Percentiles rank a stretch among this genome's conserved stretches.
phyloP scores from a whole-genome alignment of 2,329 filamentous ascomycete species.

The Penicillium sp. region DNA sequence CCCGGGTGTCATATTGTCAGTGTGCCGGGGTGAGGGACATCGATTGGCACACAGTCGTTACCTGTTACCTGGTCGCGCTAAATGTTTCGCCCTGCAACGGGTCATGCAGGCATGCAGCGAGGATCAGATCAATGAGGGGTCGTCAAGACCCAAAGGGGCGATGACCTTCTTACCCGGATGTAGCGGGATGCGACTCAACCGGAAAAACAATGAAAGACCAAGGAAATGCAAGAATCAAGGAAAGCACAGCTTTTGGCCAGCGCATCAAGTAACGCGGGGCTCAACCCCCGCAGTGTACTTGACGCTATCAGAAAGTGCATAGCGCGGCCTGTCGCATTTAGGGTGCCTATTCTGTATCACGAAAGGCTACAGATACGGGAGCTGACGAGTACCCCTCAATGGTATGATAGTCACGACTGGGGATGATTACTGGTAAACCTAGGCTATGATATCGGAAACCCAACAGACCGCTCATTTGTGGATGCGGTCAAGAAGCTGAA shows the following conservation, averaged over 20 bases:
- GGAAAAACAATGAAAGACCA: conserved; percentile 11
- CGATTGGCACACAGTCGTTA: conserved; percentile 1
- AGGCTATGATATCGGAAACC: not conserved
- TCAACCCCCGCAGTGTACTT: conserved; percentile 17
- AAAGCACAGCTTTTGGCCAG: conserved; percentile 13
- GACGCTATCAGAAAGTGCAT: conserved; percentile 5
- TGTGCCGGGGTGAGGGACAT: not conserved
- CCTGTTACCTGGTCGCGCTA: conserved; percentile 3
- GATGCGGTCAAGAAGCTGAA: conserved; percentile 1
- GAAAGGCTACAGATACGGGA: conserved; percentile 14
- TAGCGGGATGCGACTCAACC: not conserved
- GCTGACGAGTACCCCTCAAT: conserved; percentile 1
- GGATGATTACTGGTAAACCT: not conserved
- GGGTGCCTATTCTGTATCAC: conserved; percentile 4
- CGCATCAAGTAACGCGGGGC: conserved; percentile 16
- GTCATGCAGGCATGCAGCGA: not conserved
- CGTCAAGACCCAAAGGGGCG: not conserved
- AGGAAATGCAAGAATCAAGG: not conserved
- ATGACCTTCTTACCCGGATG: not conserved
- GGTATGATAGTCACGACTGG: not conserved
- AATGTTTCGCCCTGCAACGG: not conserved
- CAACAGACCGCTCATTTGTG: conserved; percentile 6
- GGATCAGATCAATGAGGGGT: conserved; percentile 6
- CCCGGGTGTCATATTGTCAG: conserved; percentile 1
- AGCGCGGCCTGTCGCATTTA: conserved; percentile 12